Conservation (phyloP, 108 stramenopile species). For the Nitzschia inconspicua region DNA sequence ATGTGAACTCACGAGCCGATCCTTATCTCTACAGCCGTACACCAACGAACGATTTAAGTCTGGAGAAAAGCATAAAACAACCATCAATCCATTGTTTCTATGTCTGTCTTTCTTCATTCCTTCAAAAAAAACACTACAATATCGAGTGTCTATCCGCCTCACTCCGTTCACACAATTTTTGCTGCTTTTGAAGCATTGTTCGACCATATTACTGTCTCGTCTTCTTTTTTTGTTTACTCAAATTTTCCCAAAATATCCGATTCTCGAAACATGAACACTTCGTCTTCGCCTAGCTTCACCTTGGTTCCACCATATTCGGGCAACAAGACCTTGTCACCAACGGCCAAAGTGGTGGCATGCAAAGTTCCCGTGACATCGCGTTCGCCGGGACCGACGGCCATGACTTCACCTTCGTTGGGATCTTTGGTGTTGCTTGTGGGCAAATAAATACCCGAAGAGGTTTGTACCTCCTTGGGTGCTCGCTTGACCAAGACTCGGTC, state of each 20-base stretch:
- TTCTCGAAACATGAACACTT: slow-evolving; percentile 89
- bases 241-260: slow-evolving; percentile 98
- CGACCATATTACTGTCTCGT: background rate
- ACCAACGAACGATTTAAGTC: too few relatives aligned
- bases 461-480: slow-evolving; percentile 85
- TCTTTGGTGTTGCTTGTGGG: slow-evolving; percentile 91
- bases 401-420: slow-evolving; percentile 91
- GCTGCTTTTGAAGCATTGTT: too few relatives aligned
- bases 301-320: slow-evolving; percentile 97
- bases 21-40: too few relatives aligned
- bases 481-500: slow-evolving; percentile 94
- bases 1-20: too few relatives aligned
- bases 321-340: slow-evolving; percentile 89
- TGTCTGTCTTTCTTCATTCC: too few relatives aligned
- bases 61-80: too few relatives aligned
- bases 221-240: slow-evolving; percentile 38
- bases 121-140: too few relatives aligned
- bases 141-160: too few relatives aligned
- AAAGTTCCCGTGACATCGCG: slow-evolving; percentile 72
- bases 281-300: slow-evolving; percentile 87
- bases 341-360: slow-evolving; percentile 59
- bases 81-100: too few relatives aligned
- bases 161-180: too few relatives aligned
- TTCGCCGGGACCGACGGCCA: slow-evolving; percentile 96
- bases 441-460: slow-evolving; percentile 91